Conservation (phyloP, 805 yeast species). For the Candida alai region DNA sequence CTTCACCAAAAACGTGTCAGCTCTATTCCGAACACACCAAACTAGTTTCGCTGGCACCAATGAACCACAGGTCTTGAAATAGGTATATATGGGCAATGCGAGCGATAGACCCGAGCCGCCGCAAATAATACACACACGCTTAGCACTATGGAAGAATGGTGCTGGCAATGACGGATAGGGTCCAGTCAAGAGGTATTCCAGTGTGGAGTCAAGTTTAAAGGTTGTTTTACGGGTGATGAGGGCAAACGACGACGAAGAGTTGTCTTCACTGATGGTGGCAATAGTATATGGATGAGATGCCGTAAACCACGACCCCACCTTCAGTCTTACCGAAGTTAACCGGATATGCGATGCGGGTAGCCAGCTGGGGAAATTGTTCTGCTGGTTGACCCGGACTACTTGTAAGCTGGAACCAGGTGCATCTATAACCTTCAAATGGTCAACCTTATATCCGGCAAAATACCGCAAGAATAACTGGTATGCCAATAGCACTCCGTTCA, state of each 20-base stretch:
- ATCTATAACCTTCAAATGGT: constrained; percentile 15
- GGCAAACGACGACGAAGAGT: constrained; percentile 22
- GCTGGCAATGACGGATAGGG: constrained; percentile 44
- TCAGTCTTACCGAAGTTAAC: constrained; percentile 33
- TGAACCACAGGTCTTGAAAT: constrained; percentile 24
- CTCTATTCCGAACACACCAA: constrained; percentile 51
- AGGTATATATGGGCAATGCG: constrained; percentile 50
- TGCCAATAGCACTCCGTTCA: constrained; percentile 21
- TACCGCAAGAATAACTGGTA: constrained; percentile 37
- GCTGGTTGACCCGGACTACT: constrained; percentile 18
- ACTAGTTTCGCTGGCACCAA: constrained; percentile 34
- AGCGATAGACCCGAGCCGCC: constrained; percentile 77
- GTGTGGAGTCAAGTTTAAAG: constrained; percentile 11
- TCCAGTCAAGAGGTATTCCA: constrained; percentile 16
- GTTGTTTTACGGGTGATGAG: constrained; percentile 44
- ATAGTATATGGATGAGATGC: constrained; percentile 72
- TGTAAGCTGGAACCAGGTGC: constrained; percentile 15
- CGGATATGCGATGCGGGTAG: constrained; percentile 60
- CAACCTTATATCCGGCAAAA: constrained; percentile 11
- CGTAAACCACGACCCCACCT: constrained; percentile 33
- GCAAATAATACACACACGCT: constrained; percentile 50
- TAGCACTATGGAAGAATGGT: constrained; percentile 45
- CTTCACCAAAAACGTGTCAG: constrained; percentile 46
- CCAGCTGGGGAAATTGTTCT: constrained; percentile 20
- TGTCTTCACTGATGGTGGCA: constrained; percentile 41